Base-by-base conservation (phyloP, 306 rosid genomes). In the Hippophae tibetana region DNA sequence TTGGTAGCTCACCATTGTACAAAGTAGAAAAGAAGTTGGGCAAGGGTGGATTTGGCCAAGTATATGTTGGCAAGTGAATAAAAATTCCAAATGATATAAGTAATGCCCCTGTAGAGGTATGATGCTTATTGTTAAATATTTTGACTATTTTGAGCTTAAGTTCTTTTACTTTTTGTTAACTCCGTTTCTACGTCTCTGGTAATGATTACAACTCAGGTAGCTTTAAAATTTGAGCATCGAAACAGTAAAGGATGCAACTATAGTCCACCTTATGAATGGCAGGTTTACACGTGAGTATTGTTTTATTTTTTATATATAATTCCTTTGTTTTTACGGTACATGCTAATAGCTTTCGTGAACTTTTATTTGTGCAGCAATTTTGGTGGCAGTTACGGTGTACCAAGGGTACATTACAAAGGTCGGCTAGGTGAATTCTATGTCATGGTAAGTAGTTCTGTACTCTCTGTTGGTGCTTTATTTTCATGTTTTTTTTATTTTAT, bases 11-110 rank as follows among this genome's bases (percentile, higher is more conserved):
- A 59, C 99, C 99, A 7, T 13, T 45, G 42, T 92, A 88, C 81
- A 88, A 71, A 82, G 14, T 78, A 62, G 99, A 80, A 57, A 84
- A 57, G 64, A 92, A 88, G 81, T 76, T 92, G 62, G 99, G 99
- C 51, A 88, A 85, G 81, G 99, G 96, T 67, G 99, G 99, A n/a
- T 92, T 88, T 67, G 99, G 99, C 43, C 96, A 92, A 79, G 99
- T 92, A 50, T 92, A 81, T 70, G 89, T 92, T 71, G 99, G 99
- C 49, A 80, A 86, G 51, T 89, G 89, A 55, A 54, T 68, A 73
- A 81, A 68, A 18, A 18, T 18, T 71, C 61, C 81, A 59, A 84
- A 31, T 45, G 95, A 81, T 74, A 92, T 84, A 76, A 71, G 7
- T 41, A 71, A 83, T 68, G 95, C 89, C 56, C 72, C 96, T 73